These are phyloP conservation scores for Yamadazyma olivae DNA, from an alignment of 805 yeast genomes.

Conservation along the genomic window DNA sequence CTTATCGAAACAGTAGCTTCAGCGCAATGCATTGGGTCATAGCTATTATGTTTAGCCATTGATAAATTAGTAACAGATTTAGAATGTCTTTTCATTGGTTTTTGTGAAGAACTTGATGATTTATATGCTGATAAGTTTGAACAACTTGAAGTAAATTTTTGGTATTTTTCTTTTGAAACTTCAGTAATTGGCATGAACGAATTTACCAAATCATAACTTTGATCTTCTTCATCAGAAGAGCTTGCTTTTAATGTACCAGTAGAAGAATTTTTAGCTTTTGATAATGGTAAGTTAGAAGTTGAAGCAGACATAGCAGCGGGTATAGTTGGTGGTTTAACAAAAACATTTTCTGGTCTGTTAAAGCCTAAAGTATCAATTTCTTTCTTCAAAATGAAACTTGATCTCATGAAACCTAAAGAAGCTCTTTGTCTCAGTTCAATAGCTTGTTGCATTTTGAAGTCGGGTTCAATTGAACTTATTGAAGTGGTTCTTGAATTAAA, in stretches of 20 bases:
- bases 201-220: slow-evolving; percentile 13
- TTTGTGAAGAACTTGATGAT: slow-evolving; percentile 1
- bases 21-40: slow-evolving; percentile 12
- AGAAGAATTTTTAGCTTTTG: slow-evolving; percentile 1
- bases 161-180: slow-evolving; percentile 4
- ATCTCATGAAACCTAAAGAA: slow-evolving; percentile 43
- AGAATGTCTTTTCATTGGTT: slow-evolving; percentile 11
- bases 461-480: slow-evolving; percentile 13
- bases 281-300: slow-evolving; percentile 2
- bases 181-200: slow-evolving; percentile 13
- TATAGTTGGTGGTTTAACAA: slow-evolving; percentile 15
- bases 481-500: slow-evolving; percentile 13
- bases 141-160: slow-evolving; percentile 11
- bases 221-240: slow-evolving; percentile 11
- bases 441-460: slow-evolving; percentile 13
- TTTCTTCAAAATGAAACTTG: slow-evolving; percentile 39
- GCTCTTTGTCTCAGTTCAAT: slow-evolving; percentile 25
- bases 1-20: slow-evolving; percentile 10
- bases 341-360: slow-evolving; percentile 31
- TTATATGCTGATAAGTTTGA: slow-evolving; percentile 7
- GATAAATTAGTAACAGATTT: slow-evolving; percentile 13
- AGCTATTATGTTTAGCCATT: slow-evolving; percentile 13
- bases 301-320: slow-evolving; percentile 9
- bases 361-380: slow-evolving; percentile 34
- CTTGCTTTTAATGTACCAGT: slow-evolving; percentile 1